These are phyloP conservation scores for Aspergillus niger DNA, from an alignment of 2,329 filamentous ascomycete species.

Conservation along the genomic window DNA sequence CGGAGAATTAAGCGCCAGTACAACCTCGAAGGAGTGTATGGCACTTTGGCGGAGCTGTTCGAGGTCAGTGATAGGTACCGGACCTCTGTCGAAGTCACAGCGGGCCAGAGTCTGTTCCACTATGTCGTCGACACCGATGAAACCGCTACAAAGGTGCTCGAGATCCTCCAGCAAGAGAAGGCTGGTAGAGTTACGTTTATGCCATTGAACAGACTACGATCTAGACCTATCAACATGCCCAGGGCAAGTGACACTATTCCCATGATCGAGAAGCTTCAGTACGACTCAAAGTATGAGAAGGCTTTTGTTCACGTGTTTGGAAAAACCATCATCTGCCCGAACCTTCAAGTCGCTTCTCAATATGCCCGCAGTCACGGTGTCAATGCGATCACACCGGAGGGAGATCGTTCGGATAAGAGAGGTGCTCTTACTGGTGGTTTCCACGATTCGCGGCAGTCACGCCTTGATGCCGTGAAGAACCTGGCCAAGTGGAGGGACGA, in stretches of 20 bases:
- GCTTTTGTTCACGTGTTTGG: slow-evolving; percentile 96
- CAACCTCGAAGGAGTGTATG: slow-evolving; percentile 83
- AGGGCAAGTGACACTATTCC: slow-evolving; percentile 85
- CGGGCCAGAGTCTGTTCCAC: slow-evolving; percentile 89
- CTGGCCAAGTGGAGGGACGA: slow-evolving; percentile 74
- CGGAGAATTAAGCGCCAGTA: slow-evolving; percentile 77
- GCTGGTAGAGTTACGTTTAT: slow-evolving; percentile 92
- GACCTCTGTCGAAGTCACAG: slow-evolving; percentile 87
- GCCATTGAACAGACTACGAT: slow-evolving; percentile 79
- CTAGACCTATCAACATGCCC: slow-evolving; percentile 73
- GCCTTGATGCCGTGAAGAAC: slow-evolving; percentile 78
- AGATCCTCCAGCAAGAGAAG: slow-evolving; percentile 74
- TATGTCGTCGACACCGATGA: slow-evolving; percentile 92
- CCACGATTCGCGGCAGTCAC: slow-evolving; percentile 81
- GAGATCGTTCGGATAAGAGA: slow-evolving; percentile 91
- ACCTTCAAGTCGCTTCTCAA: slow-evolving; percentile 80
- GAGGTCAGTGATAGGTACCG: slow-evolving; percentile 82
- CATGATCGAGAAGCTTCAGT: slow-evolving; percentile 81
- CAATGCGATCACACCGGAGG: slow-evolving; percentile 90
- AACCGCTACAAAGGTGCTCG: slow-evolving; percentile 79
- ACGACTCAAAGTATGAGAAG: slow-evolving; percentile 72
- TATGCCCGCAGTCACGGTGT: slow-evolving; percentile 91
- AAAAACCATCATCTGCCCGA: slow-evolving; percentile 91
- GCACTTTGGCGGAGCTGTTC: slow-evolving; percentile 90
- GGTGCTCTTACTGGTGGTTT: slow-evolving; percentile 95